Evolutionary conservation across 345 rosid species (phyloP).

Genomic region (Rhizophora apiculata): DNA sequence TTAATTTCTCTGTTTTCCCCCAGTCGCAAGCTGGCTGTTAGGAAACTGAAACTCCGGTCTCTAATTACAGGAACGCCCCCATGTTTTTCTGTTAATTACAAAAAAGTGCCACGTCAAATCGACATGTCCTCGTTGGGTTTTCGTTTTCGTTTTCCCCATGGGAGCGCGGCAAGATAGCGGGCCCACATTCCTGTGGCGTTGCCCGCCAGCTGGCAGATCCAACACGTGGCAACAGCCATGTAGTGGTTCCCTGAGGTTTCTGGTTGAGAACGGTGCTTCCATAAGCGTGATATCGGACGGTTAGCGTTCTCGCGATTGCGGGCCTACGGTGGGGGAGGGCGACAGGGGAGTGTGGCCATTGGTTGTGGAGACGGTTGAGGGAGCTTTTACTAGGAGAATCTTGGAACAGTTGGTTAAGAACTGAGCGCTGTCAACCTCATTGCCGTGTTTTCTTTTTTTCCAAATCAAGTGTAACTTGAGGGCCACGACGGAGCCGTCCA

Average conservation of each 20-base stretch:
- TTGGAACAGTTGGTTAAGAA: neutral
- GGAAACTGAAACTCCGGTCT: constrained; percentile 39
- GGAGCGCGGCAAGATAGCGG: constrained; percentile 13
- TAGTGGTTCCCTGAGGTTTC: neutral
- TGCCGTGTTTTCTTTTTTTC: neutral
- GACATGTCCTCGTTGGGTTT: constrained; percentile 22
- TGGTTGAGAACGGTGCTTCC: neutral
- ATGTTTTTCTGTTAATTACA: constrained; percentile 15
- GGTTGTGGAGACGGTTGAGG: neutral
- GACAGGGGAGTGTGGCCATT: constrained; percentile 5
- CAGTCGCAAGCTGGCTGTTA: constrained; percentile 52
- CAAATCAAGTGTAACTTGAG: neutral
- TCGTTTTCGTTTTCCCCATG: neutral
- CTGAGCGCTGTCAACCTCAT: constrained; percentile 16
- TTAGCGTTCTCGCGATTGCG: constrained; percentile 11
- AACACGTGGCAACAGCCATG: constrained; percentile 13
- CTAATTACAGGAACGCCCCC: constrained; percentile 31
- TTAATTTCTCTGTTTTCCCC: neutral
- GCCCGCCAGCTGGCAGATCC: neutral
- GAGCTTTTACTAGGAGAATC: neutral
- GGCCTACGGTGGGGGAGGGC: constrained; percentile 6
- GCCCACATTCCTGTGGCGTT: constrained; percentile 13
- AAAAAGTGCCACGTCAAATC: constrained; percentile 17
- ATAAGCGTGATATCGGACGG: constrained; percentile 1
- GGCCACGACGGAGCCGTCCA: neutral